Evolutionary conservation across 2,329 filamentous ascomycete genomes (phyloP).

Genomic region (Pochonia chlamydosporia): DNA sequence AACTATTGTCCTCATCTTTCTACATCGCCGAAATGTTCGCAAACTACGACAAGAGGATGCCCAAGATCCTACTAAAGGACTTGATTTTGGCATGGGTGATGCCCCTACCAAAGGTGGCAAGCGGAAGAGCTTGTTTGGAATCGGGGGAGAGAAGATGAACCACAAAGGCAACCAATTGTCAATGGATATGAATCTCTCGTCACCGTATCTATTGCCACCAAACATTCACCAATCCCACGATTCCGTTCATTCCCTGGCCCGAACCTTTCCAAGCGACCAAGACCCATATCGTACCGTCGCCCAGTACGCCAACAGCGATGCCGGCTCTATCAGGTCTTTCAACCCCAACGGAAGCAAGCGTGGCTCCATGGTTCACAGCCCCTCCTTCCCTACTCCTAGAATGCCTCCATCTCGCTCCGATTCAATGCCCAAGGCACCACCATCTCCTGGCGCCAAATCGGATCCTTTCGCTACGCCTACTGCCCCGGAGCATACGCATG

Average conservation of each 20-base stretch:
- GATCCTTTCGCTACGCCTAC: slow-evolving; percentile 31
- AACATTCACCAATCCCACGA: slow-evolving; percentile 73
- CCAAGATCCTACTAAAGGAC: slow-evolving; percentile 79
- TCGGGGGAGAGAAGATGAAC: slow-evolving; percentile 50
- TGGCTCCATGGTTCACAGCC: slow-evolving; percentile 19
- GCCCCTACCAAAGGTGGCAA: slow-evolving; percentile 32
- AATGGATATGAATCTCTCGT: slow-evolving; percentile 70
- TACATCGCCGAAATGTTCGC: slow-evolving; percentile 73
- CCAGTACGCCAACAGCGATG: slow-evolving; percentile 52
- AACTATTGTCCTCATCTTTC: slow-evolving; percentile 60
- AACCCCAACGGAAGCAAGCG: slow-evolving; percentile 35
- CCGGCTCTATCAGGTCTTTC: slow-evolving; percentile 49
- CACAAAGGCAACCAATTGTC: slow-evolving; percentile 51
- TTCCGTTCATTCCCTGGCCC: slow-evolving; percentile 79
- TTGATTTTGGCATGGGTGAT: slow-evolving; percentile 82
- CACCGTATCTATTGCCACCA: slow-evolving; percentile 90
- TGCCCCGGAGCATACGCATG: slow-evolving; percentile 22
- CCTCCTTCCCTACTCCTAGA: slow-evolving; percentile 18
- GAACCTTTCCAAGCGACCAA: slow-evolving; percentile 66
- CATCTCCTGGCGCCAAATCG: slow-evolving; percentile 25
- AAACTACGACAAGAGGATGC: slow-evolving; percentile 72
- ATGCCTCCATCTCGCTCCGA: slow-evolving; percentile 29
- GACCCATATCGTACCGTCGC: slow-evolving; percentile 74
- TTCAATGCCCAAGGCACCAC: slow-evolving; percentile 38
- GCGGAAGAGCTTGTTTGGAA: slow-evolving; percentile 37